Evolutionary conservation across 345 rosid genomes (phyloP).

Genomic region (Xanthoceras sorbifolium): DNA sequence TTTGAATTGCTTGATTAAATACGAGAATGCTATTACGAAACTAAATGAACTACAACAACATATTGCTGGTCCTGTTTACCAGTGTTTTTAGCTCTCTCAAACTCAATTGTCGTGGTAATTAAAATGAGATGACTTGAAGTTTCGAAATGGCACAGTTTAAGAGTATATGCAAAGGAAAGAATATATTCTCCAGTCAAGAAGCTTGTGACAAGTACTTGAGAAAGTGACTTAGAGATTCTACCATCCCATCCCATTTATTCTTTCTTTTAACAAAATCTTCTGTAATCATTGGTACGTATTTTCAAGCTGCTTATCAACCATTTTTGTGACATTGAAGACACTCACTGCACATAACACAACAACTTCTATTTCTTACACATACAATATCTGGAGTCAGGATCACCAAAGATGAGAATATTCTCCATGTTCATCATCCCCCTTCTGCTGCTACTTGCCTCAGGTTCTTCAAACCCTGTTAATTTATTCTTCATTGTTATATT

Average conservation of each 20-base stretch:
- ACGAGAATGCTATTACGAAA: no score
- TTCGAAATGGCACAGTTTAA: constrained; percentile 11
- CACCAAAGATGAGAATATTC: constrained; percentile 36
- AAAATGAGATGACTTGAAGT: not conserved
- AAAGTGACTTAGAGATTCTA: constrained; percentile 31
- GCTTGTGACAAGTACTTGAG: constrained; percentile 33
- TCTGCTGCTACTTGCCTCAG: constrained; percentile 42
- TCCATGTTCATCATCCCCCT: constrained; percentile 25
- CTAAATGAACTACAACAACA: no score
- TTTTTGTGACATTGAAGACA: not conserved
- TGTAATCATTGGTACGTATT: constrained; percentile 11
- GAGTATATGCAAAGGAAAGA: constrained; percentile 39
- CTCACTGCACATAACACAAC: not conserved
- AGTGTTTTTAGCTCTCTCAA: no score
- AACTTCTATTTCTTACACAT: not conserved
- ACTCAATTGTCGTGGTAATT: not conserved
- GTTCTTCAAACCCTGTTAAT: constrained; percentile 17
- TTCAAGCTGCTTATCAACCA: constrained; percentile 10
- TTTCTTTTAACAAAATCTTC: constrained; percentile 15
- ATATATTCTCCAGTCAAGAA: constrained; percentile 34
- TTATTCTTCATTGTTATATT: not conserved
- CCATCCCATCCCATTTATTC: constrained; percentile 28
- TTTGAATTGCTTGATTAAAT: no score
- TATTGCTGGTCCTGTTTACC: no score
- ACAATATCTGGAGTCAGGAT: not conserved